Base-by-base conservation (phyloP, 768 basidiomycete species). In the Tricholoma terreum region DNA sequence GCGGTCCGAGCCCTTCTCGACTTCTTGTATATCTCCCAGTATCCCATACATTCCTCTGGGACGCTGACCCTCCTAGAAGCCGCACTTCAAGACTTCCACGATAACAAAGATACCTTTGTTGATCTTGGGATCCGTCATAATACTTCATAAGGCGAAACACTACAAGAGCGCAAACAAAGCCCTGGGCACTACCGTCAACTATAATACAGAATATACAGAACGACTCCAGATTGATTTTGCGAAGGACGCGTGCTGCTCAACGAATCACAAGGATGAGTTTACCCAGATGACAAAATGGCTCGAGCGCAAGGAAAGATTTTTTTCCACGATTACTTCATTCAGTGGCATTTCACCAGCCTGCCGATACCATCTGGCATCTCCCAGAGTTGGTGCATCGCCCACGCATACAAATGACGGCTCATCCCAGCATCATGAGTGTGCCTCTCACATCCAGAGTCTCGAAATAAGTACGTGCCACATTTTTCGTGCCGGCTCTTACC, bases 261-360 rank as follows among this genome's bases (percentile, higher is more conserved):
- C 69, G 1, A 79, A 76, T 58, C 57, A 60, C n/a, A 69, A 68
- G 21, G 72, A 77, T 12, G 64, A 75, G 45, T 70, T 61, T 19
- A 21, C 53, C 4, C 76, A 77, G 54, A 78, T 78, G 77, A 72
- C 71, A 10, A 24, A 36, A 2, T 76, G 73, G 74, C 64, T 79
- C 1, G 63, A 74, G 38, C 64, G 67, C 0, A 56, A 60, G 35
- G 73, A 76, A 58, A 69, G 7, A 61, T 79, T 5, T 30, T 58
- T 11, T 59, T 58, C 0, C 70, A 70, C 40, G 19, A 58, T 1
- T 52, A 66, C 2, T 76, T 59, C 46, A 61, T 78, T 7, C 11
- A 53, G 4, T 75, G 72, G 67, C 52, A 53, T n/a, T n/a, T n/a
- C n/a, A n/a, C n/a, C n/a, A n/a, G n/a, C n/a, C n/a, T n/a, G n/a